Evolutionary conservation across 2,329 filamentous ascomycete species (phyloP).

Genomic region (Cercospora zeae-maydis): DNA sequence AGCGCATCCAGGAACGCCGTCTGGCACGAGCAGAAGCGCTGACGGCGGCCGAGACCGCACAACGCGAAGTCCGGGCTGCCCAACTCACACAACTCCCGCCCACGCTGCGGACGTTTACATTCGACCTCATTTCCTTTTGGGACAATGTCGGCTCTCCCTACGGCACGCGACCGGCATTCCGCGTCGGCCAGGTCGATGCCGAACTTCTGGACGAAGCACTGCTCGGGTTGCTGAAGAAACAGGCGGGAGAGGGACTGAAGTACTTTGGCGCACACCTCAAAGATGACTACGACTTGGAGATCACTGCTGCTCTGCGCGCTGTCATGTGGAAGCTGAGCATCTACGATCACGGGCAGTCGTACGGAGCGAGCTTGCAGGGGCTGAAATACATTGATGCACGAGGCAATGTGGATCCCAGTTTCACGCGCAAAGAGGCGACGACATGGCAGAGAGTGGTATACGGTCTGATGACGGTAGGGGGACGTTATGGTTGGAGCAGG

Average conservation of each 20-base stretch:
- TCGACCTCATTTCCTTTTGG: conserved; percentile 50
- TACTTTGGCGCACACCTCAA: conserved; percentile 76
- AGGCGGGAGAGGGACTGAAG: conserved; percentile 83
- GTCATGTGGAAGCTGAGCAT: conserved; percentile 90
- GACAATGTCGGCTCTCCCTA: conserved; percentile 68
- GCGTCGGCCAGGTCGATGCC: conserved; percentile 93
- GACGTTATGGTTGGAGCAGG: conserved; percentile 84
- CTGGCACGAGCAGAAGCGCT: conserved; percentile 60
- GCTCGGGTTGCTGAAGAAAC: conserved; percentile 74
- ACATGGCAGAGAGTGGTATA: conserved; percentile 79
- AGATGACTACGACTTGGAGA: conserved; percentile 85
- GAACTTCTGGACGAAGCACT: conserved; percentile 93
- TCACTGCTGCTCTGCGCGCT: conserved; percentile 70
- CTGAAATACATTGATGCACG: conserved; percentile 85
- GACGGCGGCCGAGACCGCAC: conserved; percentile 51
- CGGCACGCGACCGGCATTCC: conserved; percentile 79
- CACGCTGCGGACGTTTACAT: conserved; percentile 48
- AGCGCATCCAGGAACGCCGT: conserved; percentile 77
- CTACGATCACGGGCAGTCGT: conserved; percentile 94
- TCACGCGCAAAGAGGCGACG: conserved; percentile 62
- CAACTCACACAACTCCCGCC: conserved; percentile 48
- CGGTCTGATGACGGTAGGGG: conserved; percentile 79
- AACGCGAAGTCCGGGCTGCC: conserved; percentile 39
- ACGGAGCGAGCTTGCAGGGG: conserved; percentile 89
- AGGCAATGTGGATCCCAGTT: conserved; percentile 16